Conservation (phyloP, 345 rosid species). For the Orychophragmus violaceus region DNA sequence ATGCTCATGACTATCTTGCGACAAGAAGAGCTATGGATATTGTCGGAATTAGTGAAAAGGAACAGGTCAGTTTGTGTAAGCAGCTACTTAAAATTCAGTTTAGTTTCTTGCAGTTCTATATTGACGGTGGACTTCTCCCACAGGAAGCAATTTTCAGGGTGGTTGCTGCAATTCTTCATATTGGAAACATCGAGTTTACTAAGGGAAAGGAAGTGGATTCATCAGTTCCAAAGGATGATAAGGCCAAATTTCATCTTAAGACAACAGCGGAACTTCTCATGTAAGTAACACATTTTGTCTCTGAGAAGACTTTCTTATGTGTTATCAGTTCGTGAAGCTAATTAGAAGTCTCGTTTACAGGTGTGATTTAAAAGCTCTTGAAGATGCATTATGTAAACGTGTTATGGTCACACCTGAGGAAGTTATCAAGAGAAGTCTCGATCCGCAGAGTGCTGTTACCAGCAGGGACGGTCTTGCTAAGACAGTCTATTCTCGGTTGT, state of each 20-base stretch:
- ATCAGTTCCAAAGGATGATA: background rate
- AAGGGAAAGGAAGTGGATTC: slow-evolving; percentile 2
- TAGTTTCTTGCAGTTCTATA: background rate
- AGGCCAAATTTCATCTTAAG: background rate
- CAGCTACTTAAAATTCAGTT: background rate
- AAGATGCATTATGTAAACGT: background rate
- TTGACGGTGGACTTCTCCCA: background rate
- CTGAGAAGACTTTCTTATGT: background rate
- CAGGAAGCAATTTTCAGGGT: slow-evolving; percentile 12
- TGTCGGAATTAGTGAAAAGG: background rate
- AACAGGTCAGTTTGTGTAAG: background rate
- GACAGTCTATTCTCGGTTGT: background rate
- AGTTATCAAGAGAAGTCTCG: slow-evolving; percentile 1
- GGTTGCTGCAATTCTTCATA: slow-evolving; percentile 6
- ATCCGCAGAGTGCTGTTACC: background rate
- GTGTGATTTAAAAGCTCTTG: background rate
- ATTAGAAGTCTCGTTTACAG: background rate
- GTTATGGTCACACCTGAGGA: slow-evolving; percentile 11
- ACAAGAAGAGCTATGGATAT: slow-evolving; percentile 10
- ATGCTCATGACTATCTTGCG: background rate
- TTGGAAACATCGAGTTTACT: background rate
- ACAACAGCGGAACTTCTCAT: background rate
- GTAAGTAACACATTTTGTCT: background rate
- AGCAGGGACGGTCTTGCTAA: slow-evolving; percentile 2
- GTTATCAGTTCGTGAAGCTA: background rate